These are phyloP conservation scores for Emiliania huxleyi DNA, from an alignment of 78 protist species.

Conservation along the genomic window DNA sequence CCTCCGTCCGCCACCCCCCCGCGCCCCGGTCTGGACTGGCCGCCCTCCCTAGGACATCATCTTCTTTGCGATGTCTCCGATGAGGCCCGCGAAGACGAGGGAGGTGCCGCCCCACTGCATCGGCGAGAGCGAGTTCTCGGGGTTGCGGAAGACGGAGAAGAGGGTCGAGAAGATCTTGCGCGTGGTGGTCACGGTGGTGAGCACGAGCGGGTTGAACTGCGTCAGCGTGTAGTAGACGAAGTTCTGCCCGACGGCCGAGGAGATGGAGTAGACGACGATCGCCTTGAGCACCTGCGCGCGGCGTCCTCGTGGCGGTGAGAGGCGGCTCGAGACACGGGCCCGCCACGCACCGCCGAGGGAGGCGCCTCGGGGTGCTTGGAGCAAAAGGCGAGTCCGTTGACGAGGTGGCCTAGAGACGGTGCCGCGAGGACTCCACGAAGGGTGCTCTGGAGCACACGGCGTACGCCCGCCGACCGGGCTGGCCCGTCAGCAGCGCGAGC, in stretches of 20 bases:
- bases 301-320: too few species aligned
- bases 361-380: background rate
- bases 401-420: too few species aligned
- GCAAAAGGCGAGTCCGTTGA: background rate
- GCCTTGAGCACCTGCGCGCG: background rate
- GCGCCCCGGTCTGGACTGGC: too few species aligned
- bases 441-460: too few species aligned
- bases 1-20: too few species aligned
- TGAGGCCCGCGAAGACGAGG: background rate
- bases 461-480: too few species aligned
- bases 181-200: slow-evolving; percentile 48
- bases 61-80: background rate
- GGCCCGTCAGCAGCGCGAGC: background rate
- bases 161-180: slow-evolving; percentile 38
- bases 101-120: background rate
- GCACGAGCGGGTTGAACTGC: slow-evolving; percentile 37
- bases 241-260: slow-evolving; percentile 41
- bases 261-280: slow-evolving; percentile 28
- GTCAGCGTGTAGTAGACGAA: slow-evolving; percentile 26
- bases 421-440: too few species aligned
- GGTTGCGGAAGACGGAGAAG: slow-evolving; percentile 35
- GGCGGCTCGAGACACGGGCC: too few species aligned
- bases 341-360: too few species aligned
- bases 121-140: background rate
- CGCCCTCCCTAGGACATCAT: too few species aligned